Evolutionary conservation across 129 eudicot genomes (phyloP), one percentile per base, ranked within the genome.

Genomic region (Lactuca sativa): DNA sequence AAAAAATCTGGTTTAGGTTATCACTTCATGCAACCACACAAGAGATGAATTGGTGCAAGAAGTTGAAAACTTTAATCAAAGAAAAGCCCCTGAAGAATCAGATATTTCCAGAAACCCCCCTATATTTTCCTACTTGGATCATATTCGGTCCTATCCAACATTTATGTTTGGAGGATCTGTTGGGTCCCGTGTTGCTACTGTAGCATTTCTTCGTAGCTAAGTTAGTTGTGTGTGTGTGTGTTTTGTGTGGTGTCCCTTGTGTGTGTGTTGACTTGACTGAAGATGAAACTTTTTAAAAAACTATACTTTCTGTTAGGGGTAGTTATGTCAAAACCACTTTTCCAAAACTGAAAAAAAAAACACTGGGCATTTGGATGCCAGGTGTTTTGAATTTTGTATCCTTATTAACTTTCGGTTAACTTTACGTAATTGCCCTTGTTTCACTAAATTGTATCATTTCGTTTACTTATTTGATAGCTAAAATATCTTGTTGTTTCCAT

Each of bases 111-210:
- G 67, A 73, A 78, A 63, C 57, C 41, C 81, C 3, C 64, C 83
- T 14, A 57, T 70, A 36, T 90, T 95, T 80, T 78, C 83, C 55
- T 90, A 90, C 72, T 43, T 90, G 62, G 99, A 95, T 67, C 99
- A 95, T 61, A 78, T 95, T 47, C 96, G 99, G 21, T 61, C 93
- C 7, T 95, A 90, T 71, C 99, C 99, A 6, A 95, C 99, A 33
- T 95, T 95, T 70, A 83, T 72, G 96, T 95, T 95, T 67, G 99
- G 99, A 65, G 99, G 99, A 66, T 78, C 95, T 18, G 95, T 86
- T 13, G 99, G 99, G 43, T 83, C 99, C 0, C 97, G 99, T 38
- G 97, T 95, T 58, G 97, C 96, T 13, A 90, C 99, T 0, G 97
- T 95, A 37, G 99, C 96, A 30, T 95, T 95, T 86, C 74, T 85